phyloP scores from a whole-genome alignment of 768 basidiomycete genomes.

The Rubroboletus pulcherrimus region DNA sequence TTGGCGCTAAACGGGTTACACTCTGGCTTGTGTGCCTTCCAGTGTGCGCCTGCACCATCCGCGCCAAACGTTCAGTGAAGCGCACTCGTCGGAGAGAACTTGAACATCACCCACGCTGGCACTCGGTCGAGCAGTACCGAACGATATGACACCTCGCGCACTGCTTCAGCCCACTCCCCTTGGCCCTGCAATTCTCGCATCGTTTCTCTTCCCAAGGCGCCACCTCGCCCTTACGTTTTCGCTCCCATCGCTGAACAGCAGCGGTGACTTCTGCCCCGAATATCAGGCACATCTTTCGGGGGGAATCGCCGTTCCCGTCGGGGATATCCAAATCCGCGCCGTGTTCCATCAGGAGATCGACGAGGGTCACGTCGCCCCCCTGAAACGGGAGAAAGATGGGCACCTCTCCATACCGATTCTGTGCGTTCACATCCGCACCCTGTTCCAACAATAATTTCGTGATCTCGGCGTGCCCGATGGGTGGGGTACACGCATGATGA shows the following conservation, averaged over 20 bases:
- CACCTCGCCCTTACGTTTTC: conserved; percentile 42
- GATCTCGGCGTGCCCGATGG: conserved; percentile 27
- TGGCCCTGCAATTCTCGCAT: conserved; percentile 39
- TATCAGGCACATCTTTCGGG: conserved; percentile 27
- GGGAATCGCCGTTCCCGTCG: conserved; percentile 39
- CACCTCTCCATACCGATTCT: conserved; percentile 47
- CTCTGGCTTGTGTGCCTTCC: conserved; percentile 44
- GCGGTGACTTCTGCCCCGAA: conserved; percentile 46
- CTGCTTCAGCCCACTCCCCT: conserved; percentile 34
- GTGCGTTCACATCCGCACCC: conserved; percentile 48
- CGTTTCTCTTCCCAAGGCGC: conserved; percentile 40
- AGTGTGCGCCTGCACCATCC: conserved; percentile 37
- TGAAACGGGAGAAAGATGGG: conserved; percentile 36
- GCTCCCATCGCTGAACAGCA: conserved; percentile 42
- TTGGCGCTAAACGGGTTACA: conserved; percentile 44
- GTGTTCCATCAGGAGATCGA: conserved; percentile 48
- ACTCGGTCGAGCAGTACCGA: conserved; percentile 51
- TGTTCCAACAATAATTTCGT: conserved; percentile 38
- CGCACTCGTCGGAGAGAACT: background rate
- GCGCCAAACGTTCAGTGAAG: background rate
- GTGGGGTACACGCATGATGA: conserved; percentile 40
- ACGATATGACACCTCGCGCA: conserved; percentile 44
- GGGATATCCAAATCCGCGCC: conserved; percentile 42
- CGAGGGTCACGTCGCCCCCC: conserved; percentile 28
- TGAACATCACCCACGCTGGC: conserved; percentile 43